Conservation (phyloP, 2,329 filamentous ascomycete species). For the Verticillium zaregamsianum region DNA sequence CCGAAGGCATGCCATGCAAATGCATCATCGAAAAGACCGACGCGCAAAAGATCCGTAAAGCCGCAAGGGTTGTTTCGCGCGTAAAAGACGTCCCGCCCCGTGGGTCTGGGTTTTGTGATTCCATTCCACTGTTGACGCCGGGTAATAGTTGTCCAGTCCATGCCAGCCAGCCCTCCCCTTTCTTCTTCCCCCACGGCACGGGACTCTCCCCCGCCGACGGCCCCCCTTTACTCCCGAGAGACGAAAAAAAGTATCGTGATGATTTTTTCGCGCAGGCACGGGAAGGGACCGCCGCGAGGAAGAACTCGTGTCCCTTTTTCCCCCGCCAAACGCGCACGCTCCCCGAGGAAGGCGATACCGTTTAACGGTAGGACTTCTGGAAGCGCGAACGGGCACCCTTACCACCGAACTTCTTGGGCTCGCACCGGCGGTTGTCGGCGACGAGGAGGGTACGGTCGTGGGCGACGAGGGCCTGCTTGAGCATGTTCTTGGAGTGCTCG, state of each 20-base stretch:
- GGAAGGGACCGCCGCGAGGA: background rate
- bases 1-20: slow-evolving; percentile 42
- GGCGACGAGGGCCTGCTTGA: slow-evolving; percentile 94
- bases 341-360: slow-evolving; percentile 8
- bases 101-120: background rate
- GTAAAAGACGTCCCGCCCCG: background rate
- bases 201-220: background rate
- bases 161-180: slow-evolving; percentile 24
- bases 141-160: slow-evolving; percentile 10
- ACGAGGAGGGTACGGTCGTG: slow-evolving; percentile 98
- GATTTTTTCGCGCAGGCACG: background rate
- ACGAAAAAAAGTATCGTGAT: background rate
- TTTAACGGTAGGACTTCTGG: slow-evolving; percentile 99
- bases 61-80: background rate
- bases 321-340: background rate
- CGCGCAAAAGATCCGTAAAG: background rate
- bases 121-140: slow-evolving; percentile 1
- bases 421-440: slow-evolving; percentile 97
- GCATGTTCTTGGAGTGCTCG: slow-evolving; percentile 99
- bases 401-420: slow-evolving; percentile 98
- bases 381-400: slow-evolving; percentile 91
- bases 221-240: background rate
- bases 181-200: background rate
- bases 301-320: background rate
- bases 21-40: slow-evolving; percentile 29